These are phyloP conservation scores for Pholiota microspora DNA, from an alignment of 768 basidiomycete species.

Conservation along the genomic window DNA sequence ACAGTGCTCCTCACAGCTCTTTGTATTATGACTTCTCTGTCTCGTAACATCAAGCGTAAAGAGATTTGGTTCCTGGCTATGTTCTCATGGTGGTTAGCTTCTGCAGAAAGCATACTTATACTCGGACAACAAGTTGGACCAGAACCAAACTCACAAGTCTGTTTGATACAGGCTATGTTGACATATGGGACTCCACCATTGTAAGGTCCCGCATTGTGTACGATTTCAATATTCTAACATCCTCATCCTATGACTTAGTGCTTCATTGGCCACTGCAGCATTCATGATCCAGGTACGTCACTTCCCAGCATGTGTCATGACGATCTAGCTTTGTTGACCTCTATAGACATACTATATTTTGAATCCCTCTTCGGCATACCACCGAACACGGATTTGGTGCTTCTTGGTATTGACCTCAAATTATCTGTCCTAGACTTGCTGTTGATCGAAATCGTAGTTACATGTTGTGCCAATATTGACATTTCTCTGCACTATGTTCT, in stretches of 20 bases:
- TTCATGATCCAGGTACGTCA: neutral
- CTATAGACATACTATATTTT: neutral
- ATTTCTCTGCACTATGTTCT: neutral
- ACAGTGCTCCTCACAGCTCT: neutral
- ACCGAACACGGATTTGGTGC: neutral
- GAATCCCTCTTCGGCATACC: neutral
- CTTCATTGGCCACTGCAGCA: neutral
- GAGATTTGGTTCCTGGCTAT: neutral
- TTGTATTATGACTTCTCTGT: neutral
- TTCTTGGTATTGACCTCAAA: neutral
- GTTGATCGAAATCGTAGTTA: neutral
- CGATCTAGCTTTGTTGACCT: too few species aligned
- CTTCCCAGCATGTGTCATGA: too few species aligned
- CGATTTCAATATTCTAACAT: neutral
- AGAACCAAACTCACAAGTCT: neutral
- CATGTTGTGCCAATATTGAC: neutral
- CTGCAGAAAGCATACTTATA: neutral
- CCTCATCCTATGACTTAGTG: neutral
- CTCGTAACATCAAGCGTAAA: neutral
- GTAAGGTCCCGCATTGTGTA: neutral
- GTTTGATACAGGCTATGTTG: neutral
- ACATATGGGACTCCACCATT: neutral
- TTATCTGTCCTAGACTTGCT: too few species aligned
- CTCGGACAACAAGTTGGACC: neutral
- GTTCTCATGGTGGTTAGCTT: neutral